phyloP scores from a whole-genome alignment of 129 eudicot genomes.

The Arctium lappa region DNA sequence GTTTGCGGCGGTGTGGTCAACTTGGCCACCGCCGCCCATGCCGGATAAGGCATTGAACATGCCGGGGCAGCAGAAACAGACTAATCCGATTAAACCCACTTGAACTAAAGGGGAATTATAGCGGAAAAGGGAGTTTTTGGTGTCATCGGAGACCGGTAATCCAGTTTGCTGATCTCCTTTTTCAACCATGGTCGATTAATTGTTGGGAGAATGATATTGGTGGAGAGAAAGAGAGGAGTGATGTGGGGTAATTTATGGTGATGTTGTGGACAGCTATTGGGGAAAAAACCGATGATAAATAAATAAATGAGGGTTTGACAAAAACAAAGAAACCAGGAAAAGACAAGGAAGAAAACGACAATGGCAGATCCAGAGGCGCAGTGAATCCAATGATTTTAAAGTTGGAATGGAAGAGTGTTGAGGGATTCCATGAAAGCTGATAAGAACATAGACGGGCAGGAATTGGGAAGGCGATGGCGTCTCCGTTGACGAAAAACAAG shows the following conservation, averaged over 20 bases:
- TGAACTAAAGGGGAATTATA: constrained; percentile 84
- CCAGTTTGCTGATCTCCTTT: constrained; percentile 41
- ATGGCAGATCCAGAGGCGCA: no score
- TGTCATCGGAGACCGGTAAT: not conserved
- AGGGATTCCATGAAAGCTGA: not conserved
- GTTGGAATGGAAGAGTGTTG: not conserved
- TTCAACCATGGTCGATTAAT: constrained; percentile 34
- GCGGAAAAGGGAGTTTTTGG: constrained; percentile 40
- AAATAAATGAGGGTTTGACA: not conserved
- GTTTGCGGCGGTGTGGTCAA: constrained; percentile 84
- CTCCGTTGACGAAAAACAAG: not conserved
- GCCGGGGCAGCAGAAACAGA: constrained; percentile 95
- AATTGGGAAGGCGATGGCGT: not conserved
- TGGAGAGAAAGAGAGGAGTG: not conserved
- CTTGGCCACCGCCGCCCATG: constrained; percentile 98
- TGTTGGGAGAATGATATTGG: not conserved
- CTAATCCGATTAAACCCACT: constrained; percentile 72
- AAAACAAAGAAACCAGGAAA: not conserved
- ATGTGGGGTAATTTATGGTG: constrained; percentile 12
- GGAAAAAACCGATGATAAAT: not conserved
- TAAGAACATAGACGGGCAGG: not conserved
- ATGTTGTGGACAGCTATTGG: constrained; percentile 1
- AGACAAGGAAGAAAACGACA: constrained; percentile 7
- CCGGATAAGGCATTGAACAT: constrained; percentile 98
- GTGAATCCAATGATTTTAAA: not conserved